Evolutionary conservation across 306 rosid species (phyloP).

Genomic region (Lablab purpureus): DNA sequence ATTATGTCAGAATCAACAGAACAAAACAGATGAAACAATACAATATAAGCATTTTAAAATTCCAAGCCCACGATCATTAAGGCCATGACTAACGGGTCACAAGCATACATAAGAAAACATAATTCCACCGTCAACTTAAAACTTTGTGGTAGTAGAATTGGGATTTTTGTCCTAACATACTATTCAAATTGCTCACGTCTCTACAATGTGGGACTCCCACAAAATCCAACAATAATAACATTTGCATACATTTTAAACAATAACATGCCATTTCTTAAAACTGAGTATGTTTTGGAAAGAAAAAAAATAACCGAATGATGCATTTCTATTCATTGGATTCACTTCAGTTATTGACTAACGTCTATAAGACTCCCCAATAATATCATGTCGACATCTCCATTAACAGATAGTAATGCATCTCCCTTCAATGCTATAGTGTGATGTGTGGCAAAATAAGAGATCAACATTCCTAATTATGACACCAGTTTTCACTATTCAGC

Average conservation of each 20-base stretch:
- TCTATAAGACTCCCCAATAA: constrained; percentile 3
- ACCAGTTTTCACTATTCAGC: constrained; percentile 30
- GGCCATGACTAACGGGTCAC: too few relatives aligned
- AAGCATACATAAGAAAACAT: too few relatives aligned
- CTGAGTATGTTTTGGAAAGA: not conserved
- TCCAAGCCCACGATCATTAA: not conserved
- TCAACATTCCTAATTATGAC: constrained; percentile 18
- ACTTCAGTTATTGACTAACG: not conserved
- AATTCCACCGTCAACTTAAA: too few relatives aligned
- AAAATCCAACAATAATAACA: not conserved
- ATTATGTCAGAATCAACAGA: constrained; percentile 46
- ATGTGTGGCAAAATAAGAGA: constrained; percentile 1
- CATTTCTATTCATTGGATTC: not conserved
- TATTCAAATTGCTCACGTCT: too few relatives aligned
- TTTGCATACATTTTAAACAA: not conserved
- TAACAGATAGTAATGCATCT: not conserved
- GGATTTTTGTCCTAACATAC: too few relatives aligned
- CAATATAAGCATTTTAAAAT: constrained; percentile 6
- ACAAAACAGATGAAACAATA: constrained; percentile 31
- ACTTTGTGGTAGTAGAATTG: not conserved
- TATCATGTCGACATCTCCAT: not conserved
- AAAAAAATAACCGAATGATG: constrained; percentile 2
- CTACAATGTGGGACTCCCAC: too few relatives aligned
- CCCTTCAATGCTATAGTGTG: not conserved
- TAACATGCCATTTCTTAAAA: constrained; percentile 1